These are phyloP conservation scores for Pythium myriotylum DNA, from an alignment of 352 stramenopile genomes.

Conservation along the genomic window DNA sequence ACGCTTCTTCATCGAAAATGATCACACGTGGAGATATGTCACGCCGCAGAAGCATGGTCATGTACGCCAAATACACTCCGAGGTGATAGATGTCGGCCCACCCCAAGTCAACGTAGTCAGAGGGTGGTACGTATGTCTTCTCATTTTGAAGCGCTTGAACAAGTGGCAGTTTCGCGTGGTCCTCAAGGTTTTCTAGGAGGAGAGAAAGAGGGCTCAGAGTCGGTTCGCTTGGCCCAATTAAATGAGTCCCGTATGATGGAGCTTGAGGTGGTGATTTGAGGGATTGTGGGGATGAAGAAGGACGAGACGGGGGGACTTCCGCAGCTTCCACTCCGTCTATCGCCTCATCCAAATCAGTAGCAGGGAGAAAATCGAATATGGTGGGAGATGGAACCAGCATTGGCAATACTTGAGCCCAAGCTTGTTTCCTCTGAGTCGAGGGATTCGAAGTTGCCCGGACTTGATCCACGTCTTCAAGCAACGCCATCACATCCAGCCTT, in stretches of 20 bases:
- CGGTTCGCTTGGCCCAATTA: background rate
- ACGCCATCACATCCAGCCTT: too few relatives aligned
- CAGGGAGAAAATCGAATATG: slow-evolving; percentile 57
- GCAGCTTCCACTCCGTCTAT: too few relatives aligned
- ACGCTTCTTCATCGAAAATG: slow-evolving; percentile 34
- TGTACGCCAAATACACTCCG: slow-evolving; percentile 49
- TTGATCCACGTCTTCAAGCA: too few relatives aligned
- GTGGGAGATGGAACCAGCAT: slow-evolving; percentile 28
- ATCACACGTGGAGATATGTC: slow-evolving; percentile 49
- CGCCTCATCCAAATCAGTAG: too few relatives aligned
- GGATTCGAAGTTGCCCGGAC: background rate
- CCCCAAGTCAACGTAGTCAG: slow-evolving; percentile 49
- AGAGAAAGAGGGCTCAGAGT: background rate
- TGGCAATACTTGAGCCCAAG: slow-evolving; percentile 43
- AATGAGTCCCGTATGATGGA: too few relatives aligned
- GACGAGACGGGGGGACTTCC: too few relatives aligned
- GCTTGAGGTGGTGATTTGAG: too few relatives aligned
- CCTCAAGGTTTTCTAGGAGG: background rate
- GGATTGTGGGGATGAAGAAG: too few relatives aligned
- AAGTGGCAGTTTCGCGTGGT: slow-evolving; percentile 20
- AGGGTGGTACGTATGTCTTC: slow-evolving; percentile 41
- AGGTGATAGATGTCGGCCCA: slow-evolving; percentile 57
- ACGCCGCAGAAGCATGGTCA: slow-evolving; percentile 47
- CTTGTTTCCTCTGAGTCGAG: slow-evolving; percentile 30
- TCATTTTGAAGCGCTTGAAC: slow-evolving; percentile 47